Conservation (phyloP, 345 rosid genomes). For the thale cress (Arabidopsis thaliana) region TAIR10.1 NC_003076.8:6673501-6674000, state of each 20-base stretch:
- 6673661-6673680: neutral
- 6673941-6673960: neutral
- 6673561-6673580: neutral
- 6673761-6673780: neutral
- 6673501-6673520: no score
- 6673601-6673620: neutral
- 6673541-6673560: neutral
- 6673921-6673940: neutral
- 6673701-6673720: no score
- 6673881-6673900: slow-evolving; percentile 11
- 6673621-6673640: no score
- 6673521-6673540: neutral
- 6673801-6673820: neutral
- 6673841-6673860: neutral
- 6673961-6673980: slow-evolving; percentile 9
- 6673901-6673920: slow-evolving; percentile 17
- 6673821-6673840: neutral
- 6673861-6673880: neutral
- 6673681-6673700: no score
- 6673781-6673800: neutral
- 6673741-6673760: neutral
- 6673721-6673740: no score
- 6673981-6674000: slow-evolving; percentile 50
- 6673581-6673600: neutral
- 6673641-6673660: neutral